Base-by-base conservation (phyloP, 305 asterid genomes). In the Fraxinus albicans region DNA sequence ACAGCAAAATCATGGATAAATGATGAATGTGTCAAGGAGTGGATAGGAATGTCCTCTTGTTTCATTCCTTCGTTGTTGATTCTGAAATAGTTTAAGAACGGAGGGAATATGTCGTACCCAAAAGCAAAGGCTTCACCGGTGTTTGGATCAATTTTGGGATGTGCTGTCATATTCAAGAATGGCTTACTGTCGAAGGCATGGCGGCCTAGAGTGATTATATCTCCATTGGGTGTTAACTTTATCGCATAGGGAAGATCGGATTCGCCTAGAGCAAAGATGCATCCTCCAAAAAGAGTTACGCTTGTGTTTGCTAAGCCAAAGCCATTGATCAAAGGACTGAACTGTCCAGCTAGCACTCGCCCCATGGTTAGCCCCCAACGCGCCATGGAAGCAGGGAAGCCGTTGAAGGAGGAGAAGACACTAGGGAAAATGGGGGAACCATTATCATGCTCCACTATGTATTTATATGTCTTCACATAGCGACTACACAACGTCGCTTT, bases 241-340 rank as follows among this genome's bases (percentile, higher is more conserved):
- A 92, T 77, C 0, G 50, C 70, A 34, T 91, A 93, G 3, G 97
- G 97, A 0, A 93, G 92, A 69, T 93, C 96, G 1, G 88, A 81
- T 65, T 93, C 96, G 1, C 85, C 76, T 1, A 90, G 72, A 2
- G 97, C 96, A 55, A 81, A 88, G 21, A 92, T 87, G 1, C 65
- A 76, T 9, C 93, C 94, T 3, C 84, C 89, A 25, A 93, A 69
- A 0, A 89, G 79, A 77, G 93, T 89, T 58, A 93, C 25, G 77
- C 92, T 91, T 0, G 96, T 93, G 81, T 91, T 92, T 0, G 96
- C 96, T 0, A 74, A 36, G 74, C 96, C 97, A 8, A 88, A 13
- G 29, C 97, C 95, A 42, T 81, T n/a, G 53, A 47, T 72, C 2
- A 21, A 0, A 0, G 88, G 89, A 58, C 88, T 80, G 83, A 87